These are phyloP conservation scores for Plantago ovata DNA, from an alignment of 257 asterid genomes.

Conservation along the genomic window DNA sequence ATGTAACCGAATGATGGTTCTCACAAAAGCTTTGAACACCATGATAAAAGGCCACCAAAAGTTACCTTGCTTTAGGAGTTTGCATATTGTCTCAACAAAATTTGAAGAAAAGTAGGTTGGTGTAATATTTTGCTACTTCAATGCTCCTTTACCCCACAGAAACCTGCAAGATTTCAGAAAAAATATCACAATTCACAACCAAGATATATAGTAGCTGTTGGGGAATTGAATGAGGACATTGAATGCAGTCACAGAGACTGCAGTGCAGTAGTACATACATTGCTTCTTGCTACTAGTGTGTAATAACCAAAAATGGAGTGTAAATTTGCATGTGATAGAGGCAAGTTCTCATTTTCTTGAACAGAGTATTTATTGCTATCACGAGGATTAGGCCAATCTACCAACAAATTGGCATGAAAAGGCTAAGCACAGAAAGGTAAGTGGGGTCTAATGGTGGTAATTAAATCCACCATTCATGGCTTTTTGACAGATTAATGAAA, in stretches of 20 bases:
- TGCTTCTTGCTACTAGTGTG: neutral
- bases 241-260: slow-evolving; percentile 23
- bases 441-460: slow-evolving; percentile 36
- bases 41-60: slow-evolving; percentile 18
- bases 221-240: slow-evolving; percentile 50
- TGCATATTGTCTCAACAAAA: slow-evolving; percentile 54
- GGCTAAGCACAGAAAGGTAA: slow-evolving; percentile 1
- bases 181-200: slow-evolving; percentile 41
- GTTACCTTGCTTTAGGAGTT: slow-evolving; percentile 83
- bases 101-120: slow-evolving; percentile 24
- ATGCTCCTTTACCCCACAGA: slow-evolving; percentile 52
- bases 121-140: slow-evolving; percentile 26
- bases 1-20: neutral
- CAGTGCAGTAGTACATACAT: too few relatives aligned
- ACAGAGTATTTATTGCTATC: slow-evolving; percentile 14
- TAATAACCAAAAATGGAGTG: slow-evolving; percentile 3
- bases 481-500: slow-evolving; percentile 22
- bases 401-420: neutral
- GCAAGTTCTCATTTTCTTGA: neutral
- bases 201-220: slow-evolving; percentile 20
- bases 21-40: slow-evolving; percentile 15
- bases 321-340: neutral
- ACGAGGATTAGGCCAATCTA: slow-evolving; percentile 24
- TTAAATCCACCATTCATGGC: slow-evolving; percentile 27
- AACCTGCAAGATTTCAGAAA: slow-evolving; percentile 45